phyloP scores from a whole-genome alignment of 1,284 basidiomycete genomes.

The Anthracocystis walkeri region DNA sequence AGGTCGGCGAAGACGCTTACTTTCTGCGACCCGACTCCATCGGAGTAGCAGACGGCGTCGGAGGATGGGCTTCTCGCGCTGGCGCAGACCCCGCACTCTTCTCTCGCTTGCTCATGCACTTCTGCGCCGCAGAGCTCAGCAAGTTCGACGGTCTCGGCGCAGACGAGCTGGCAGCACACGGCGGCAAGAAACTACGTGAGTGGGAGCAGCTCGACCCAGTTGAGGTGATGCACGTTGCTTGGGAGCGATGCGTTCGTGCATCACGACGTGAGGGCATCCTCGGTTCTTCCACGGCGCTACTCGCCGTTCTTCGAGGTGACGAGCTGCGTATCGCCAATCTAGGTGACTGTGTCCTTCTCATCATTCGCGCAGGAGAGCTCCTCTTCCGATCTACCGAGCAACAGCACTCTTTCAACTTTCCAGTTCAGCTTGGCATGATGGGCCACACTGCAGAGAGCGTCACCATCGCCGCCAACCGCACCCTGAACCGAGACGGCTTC shows the following conservation, averaged over 20 bases:
- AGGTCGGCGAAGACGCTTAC: constrained; percentile 87
- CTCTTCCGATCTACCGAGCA: constrained; percentile 91
- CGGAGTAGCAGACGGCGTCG: constrained; percentile 89
- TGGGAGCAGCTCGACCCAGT: constrained; percentile 71
- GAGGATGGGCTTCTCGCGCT: constrained; percentile 79
- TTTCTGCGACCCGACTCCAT: constrained; percentile 83
- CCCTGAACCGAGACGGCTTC: constrained; percentile 52
- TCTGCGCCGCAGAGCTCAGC: constrained; percentile 75
- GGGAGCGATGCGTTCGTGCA: constrained; percentile 72
- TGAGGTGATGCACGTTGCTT: constrained; percentile 74
- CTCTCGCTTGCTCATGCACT: constrained; percentile 87
- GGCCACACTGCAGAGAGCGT: constrained; percentile 77
- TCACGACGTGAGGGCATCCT: constrained; percentile 72
- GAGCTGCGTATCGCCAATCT: constrained; percentile 89
- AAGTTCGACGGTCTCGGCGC: constrained; percentile 41
- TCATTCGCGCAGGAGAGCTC: constrained; percentile 81
- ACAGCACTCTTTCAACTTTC: constrained; percentile 96
- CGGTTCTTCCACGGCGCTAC: constrained; percentile 74
- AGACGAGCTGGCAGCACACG: constrained; percentile 45
- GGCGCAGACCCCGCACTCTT: constrained; percentile 79
- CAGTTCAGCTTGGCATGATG: constrained; percentile 84
- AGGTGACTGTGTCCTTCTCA: constrained; percentile 85
- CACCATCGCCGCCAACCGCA: constrained; percentile 68
- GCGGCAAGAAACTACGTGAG: constrained; percentile 49
- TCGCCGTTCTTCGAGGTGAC: constrained; percentile 76